Evolutionary conservation across 495 filamentous ascomycete species (phyloP), one percentile per base, ranked within the genome.

Genomic region (Glarea lozoyensis): DNA sequence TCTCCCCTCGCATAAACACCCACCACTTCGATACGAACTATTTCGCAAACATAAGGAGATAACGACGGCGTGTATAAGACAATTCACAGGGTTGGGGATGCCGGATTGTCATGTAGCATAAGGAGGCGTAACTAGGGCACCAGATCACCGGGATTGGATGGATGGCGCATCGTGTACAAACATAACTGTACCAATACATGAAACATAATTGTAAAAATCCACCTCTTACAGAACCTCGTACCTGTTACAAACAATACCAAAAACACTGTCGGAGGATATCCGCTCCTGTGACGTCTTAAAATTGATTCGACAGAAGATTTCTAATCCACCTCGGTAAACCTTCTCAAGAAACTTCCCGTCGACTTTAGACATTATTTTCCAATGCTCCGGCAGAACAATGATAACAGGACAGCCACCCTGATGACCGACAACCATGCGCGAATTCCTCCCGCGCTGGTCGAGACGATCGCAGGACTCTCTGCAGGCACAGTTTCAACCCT

Each of bases 401-500:
- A n/a, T n/a, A n/a, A n/a, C n/a, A n/a, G n/a, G n/a, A n/a, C n/a
- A n/a, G n/a, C 35, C 37, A 42, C 38, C 45, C 46, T 39, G 39
- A 56, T 52, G 49, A 56, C 39, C 30, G 53, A 56, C 39, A 53
- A 50, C 46, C 53, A 56, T 56, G 54, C 44, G 54, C 54, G 54
- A 33, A 25, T 57, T 37, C 52, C 51, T 30, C 78, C 79, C 65
- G 82, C 85, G 60, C 62, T 86, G 56, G 78, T 94, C 64, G 92
- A 98, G 73, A 79, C 81, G 58, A 71, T 93, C 64, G 86, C 90
- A 34, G 92, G 92, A 47, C 83, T 98, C 60, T 80, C 81, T 38
- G 90, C 90, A 41, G 92, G 92, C 30, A 70, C 88, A 48, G 76
- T 85, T 49, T 81, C 87, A 13, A 95, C 92, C 22, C 72, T 96